Base-by-base conservation (phyloP, 768 basidiomycete species). In the Exsudoporus frostii region DNA sequence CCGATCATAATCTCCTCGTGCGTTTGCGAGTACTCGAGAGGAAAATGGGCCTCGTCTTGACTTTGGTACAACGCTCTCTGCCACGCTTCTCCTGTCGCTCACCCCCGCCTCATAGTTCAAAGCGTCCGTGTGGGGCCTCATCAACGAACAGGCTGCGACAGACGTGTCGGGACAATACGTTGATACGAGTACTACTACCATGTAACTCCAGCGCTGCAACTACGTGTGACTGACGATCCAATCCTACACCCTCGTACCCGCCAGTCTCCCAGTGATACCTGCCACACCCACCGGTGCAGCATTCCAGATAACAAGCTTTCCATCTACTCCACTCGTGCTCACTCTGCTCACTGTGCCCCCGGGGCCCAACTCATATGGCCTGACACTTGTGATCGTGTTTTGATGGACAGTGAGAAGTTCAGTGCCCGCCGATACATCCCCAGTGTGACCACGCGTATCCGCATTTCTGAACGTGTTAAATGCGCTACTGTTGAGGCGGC, bases 381-480 rank as follows among this genome's bases (percentile, higher is more conserved):
- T 76, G 37, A 98, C 78, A 60, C 79, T 86, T n/a, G 93, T 98
- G 72, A 99, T 97, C 34, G 95, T 97, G 75, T 99, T 99, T 79
- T 98, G 97, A 67, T 98, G 97, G 45, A 97, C 80, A 14, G 97
- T 98, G 64, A 81, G 74, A 47, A 96, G 73, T 66, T 95, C 91
- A 4, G 89, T 90, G 63, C 88, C 85, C 5, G 70, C 67, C 4
- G 71, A 60, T 1, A 64, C 60, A 0, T 73, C 72, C 10, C 65
- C 66, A 7, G 71, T 65, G 8, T 68, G 70, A 10, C 76, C 86
- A 45, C 94, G 85, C 49, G 80, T 83, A 66, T 98, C 97, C 17
- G 97, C 97, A 56, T 90, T 84, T 33, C 86, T 82, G 82, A 99
- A 99, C 40, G 91, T 85, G 59, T 92, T 90, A 74, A 98, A 98